Conservation (phyloP, 2,329 filamentous ascomycete species). For the Cryphonectria japonica region DNA sequence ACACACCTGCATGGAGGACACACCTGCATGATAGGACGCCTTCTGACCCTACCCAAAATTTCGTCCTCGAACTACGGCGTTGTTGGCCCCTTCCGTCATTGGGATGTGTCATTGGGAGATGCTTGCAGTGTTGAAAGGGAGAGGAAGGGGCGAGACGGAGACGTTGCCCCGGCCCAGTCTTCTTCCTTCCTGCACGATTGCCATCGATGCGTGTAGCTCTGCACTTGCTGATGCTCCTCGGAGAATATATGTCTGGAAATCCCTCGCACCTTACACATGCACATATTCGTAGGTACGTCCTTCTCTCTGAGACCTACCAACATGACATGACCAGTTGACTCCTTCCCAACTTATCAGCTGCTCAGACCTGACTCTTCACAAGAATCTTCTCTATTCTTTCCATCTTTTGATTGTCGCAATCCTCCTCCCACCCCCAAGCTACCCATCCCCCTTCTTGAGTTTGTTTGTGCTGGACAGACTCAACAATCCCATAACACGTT, state of each 20-base stretch:
- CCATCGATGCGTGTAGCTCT: not conserved
- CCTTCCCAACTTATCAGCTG: not conserved
- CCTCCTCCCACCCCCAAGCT: constrained; percentile 2
- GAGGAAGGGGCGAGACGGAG: not conserved
- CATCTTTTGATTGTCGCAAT: not conserved
- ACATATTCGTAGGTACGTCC: not conserved
- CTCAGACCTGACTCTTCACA: not conserved
- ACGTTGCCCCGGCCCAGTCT: not conserved
- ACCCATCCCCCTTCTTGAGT: too few relatives aligned
- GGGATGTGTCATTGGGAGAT: not conserved
- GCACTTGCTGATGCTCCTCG: not conserved
- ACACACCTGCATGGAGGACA: too few relatives aligned
- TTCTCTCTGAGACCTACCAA: not conserved
- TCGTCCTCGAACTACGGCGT: not conserved
- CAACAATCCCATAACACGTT: not conserved
- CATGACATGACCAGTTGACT: constrained; percentile 5
- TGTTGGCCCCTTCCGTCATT: not conserved
- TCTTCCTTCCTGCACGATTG: constrained; percentile 11
- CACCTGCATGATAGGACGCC: not conserved
- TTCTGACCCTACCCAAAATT: not conserved
- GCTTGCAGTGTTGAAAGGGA: not conserved
- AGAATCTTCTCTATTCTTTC: not conserved
- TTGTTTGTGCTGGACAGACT: not conserved
- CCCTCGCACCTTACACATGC: constrained; percentile 12
- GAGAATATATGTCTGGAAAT: constrained; percentile 9